Evolutionary conservation across 2,329 filamentous ascomycete genomes (phyloP).

Genomic region (Pyrenophora teres): DNA sequence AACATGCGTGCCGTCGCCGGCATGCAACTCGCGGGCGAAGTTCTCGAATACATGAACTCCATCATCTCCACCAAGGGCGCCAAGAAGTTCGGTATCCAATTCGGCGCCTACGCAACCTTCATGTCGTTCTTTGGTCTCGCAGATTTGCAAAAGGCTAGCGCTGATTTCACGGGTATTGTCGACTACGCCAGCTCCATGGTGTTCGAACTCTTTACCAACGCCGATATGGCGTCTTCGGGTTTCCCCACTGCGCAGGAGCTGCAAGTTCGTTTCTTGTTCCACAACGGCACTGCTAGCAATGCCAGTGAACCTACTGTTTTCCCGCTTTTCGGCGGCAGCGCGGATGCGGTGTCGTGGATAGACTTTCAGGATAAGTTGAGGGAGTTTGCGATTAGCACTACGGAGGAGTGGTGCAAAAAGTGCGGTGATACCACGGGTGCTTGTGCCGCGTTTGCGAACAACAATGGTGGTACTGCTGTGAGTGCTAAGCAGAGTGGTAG

Average conservation of each 20-base stretch:
- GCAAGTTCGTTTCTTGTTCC: constrained; percentile 65
- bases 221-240: constrained; percentile 41
- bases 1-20: constrained; percentile 53
- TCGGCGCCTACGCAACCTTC: constrained; percentile 66
- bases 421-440: constrained; percentile 74
- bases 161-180: constrained; percentile 75
- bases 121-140: constrained; percentile 66
- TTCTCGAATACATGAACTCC: constrained; percentile 52
- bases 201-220: constrained; percentile 70
- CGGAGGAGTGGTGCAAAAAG: constrained; percentile 70
- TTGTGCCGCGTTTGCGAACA: constrained; percentile 59
- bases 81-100: constrained; percentile 58
- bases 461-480: constrained; percentile 1
- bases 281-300: constrained; percentile 62
- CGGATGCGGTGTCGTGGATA: constrained; percentile 66
- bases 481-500: constrained; percentile 39
- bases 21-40: constrained; percentile 54
- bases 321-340: constrained; percentile 63
- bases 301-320: constrained; percentile 57
- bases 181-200: constrained; percentile 82
- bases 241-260: constrained; percentile 57
- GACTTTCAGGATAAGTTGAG: constrained; percentile 68
- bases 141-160: constrained; percentile 54
- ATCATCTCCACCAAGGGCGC: constrained; percentile 47
- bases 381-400: constrained; percentile 69